These are phyloP conservation scores for Eremochloa ophiuroides DNA, from an alignment of 176 grass and related monocot genomes.

Conservation along the genomic window DNA sequence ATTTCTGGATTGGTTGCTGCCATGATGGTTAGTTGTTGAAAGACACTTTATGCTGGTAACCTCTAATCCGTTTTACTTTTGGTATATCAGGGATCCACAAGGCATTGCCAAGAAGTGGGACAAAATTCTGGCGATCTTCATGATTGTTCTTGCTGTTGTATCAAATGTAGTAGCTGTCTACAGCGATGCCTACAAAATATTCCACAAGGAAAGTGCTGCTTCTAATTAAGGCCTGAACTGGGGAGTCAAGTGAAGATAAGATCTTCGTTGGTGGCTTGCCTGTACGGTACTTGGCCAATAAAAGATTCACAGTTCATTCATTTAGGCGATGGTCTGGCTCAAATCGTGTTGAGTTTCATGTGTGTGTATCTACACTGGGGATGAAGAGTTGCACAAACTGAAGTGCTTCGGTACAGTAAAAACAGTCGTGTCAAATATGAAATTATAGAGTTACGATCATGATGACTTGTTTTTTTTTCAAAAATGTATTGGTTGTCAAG, in stretches of 20 bases:
- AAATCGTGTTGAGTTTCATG: constrained; percentile 20
- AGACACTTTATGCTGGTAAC: not conserved
- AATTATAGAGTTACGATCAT: constrained; percentile 5
- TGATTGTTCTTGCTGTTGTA: constrained; percentile 79
- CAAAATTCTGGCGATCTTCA: constrained; percentile 60
- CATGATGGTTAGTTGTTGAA: not conserved
- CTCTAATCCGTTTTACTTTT: constrained; percentile 19
- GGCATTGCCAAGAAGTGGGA: constrained; percentile 69
- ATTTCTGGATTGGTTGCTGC: not conserved
- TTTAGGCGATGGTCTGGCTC: not conserved
- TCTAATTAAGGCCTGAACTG: not conserved
- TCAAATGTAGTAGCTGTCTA: constrained; percentile 87
- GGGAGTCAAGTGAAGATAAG: not conserved
- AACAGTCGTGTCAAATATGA: not conserved
- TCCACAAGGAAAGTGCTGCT: constrained; percentile 42
- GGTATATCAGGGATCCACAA: constrained; percentile 59
- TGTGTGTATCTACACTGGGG: constrained; percentile 5
- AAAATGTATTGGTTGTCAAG: no score
- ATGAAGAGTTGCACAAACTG: not conserved
- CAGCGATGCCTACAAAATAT: constrained; percentile 73
- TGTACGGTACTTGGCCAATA: constrained; percentile 15
- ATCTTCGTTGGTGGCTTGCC: not conserved
- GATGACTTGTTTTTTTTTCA: no score
- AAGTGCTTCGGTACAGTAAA: not conserved
- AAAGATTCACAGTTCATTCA: not conserved